Evolutionary conservation across 176 grass and related monocot genomes (phyloP).

Genomic region (Secale cereale): DNA sequence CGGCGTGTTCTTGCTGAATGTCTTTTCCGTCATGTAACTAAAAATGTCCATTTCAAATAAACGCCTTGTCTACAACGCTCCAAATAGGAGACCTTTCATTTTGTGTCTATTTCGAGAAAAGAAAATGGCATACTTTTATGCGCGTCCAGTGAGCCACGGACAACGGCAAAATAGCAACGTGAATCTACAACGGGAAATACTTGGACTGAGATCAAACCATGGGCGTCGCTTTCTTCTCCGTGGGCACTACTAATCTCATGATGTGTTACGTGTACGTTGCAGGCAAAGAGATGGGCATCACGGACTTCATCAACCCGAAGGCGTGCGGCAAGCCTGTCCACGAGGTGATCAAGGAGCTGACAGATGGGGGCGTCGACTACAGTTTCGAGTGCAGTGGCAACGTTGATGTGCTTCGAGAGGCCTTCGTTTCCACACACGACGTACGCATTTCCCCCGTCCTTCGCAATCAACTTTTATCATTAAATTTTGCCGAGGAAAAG

Average conservation of each 20-base stretch:
- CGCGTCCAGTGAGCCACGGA: not conserved
- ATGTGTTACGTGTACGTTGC: not conserved
- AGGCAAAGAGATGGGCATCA: slow-evolving; percentile 87
- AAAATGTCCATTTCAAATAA: not conserved
- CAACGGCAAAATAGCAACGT: not conserved
- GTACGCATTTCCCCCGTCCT: slow-evolving; percentile 1
- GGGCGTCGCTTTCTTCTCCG: not conserved
- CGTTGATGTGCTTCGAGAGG: slow-evolving; percentile 58
- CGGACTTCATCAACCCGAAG: slow-evolving; percentile 60
- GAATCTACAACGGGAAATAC: not conserved
- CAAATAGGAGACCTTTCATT: too few relatives aligned
- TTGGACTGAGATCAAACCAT: not conserved
- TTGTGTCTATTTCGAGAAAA: not conserved
- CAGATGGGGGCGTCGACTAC: slow-evolving; percentile 73
- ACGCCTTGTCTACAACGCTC: not conserved
- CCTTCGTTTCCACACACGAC: slow-evolving; percentile 79
- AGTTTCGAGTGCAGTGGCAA: slow-evolving; percentile 88
- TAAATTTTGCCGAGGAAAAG: not conserved
- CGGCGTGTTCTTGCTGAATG: not conserved
- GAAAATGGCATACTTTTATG: not conserved
- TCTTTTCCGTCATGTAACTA: not conserved
- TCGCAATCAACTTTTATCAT: not conserved
- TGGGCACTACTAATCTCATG: not conserved
- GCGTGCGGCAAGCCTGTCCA: slow-evolving; percentile 45
- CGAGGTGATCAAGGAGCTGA: slow-evolving; percentile 81